Conservation (phyloP, 371 early-diverging fungal species). For the Rhizomucor miehei region DNA sequence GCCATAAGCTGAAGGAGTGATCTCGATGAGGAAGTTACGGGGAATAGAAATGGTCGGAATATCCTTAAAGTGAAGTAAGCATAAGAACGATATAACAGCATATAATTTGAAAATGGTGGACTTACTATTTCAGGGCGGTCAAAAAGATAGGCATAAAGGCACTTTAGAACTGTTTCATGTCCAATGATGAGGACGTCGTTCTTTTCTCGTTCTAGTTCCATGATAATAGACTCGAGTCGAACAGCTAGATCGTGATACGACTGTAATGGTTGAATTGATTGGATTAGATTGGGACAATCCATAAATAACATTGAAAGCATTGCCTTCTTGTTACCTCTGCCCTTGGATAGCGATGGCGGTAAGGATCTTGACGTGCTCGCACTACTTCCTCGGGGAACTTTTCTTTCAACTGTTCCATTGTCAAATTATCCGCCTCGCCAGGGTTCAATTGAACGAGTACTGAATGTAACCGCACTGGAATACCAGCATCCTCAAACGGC, state of each 20-base stretch:
- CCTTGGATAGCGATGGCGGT: constrained; percentile 71
- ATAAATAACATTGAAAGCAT: not conserved
- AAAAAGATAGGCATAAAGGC: constrained; percentile 69
- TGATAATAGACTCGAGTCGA: constrained; percentile 59
- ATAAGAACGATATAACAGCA: too few species aligned
- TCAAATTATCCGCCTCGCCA: constrained; percentile 83
- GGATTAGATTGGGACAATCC: not conserved
- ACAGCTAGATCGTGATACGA: constrained; percentile 60
- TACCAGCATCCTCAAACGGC: constrained; percentile 41
- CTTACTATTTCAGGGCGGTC: constrained; percentile 39
- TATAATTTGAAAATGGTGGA: too few species aligned
- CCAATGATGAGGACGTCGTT: constrained; percentile 77
- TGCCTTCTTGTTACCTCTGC: constrained; percentile 51
- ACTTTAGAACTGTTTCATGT: constrained; percentile 67
- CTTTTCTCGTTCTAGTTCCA: constrained; percentile 75
- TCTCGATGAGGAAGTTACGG: constrained; percentile 66
- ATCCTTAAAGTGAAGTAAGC: too few species aligned
- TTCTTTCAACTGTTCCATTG: constrained; percentile 71
- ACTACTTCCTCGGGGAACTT: constrained; percentile 78
- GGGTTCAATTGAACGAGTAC: constrained; percentile 80
- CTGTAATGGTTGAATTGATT: constrained; percentile 17
- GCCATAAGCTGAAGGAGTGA: constrained; percentile 80
- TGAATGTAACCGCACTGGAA: constrained; percentile 55
- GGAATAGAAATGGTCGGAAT: constrained; percentile 80
- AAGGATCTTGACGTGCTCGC: constrained; percentile 58